Evolutionary conservation across 768 basidiomycete species (phyloP).

Genomic region (Rhodotorula graminis): DNA sequence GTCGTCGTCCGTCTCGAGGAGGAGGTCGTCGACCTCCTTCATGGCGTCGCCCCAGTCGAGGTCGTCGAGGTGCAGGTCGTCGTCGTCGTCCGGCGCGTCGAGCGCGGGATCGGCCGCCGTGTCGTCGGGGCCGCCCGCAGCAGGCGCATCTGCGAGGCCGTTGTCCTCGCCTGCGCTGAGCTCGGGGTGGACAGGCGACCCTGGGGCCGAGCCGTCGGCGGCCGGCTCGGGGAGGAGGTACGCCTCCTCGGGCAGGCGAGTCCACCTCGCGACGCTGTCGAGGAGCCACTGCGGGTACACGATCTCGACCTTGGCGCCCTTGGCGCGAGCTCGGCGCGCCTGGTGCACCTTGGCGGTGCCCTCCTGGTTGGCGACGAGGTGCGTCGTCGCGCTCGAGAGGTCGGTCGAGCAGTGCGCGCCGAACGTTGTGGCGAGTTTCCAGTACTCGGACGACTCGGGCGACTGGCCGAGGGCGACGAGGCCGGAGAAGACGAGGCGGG

Average conservation of each 20-base stretch:
- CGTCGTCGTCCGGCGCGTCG: constrained; percentile 54
- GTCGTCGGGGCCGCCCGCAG: constrained; percentile 18
- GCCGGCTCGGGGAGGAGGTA: constrained; percentile 54
- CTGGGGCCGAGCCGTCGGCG: neutral
- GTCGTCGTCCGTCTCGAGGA: constrained; percentile 49
- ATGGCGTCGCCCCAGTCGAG: constrained; percentile 80
- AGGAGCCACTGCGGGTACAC: constrained; percentile 87
- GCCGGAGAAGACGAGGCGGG: constrained; percentile 85
- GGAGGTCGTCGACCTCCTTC: constrained; percentile 78
- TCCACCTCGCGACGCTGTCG: constrained; percentile 84
- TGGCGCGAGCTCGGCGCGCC: constrained; percentile 67
- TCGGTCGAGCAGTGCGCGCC: constrained; percentile 76
- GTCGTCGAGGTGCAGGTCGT: constrained; percentile 51
- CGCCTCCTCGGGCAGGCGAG: constrained; percentile 66
- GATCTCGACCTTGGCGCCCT: constrained; percentile 47
- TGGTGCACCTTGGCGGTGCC: constrained; percentile 87
- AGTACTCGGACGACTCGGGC: constrained; percentile 59
- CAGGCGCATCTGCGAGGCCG: too few species aligned
- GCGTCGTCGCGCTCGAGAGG: constrained; percentile 65
- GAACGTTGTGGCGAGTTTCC: constrained; percentile 79
- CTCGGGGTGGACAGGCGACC: constrained; percentile 10
- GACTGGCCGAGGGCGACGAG: constrained; percentile 78
- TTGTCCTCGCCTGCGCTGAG: constrained; percentile 34
- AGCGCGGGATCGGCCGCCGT: constrained; percentile 57
- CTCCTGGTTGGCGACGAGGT: constrained; percentile 87